phyloP scores from a whole-genome alignment of 768 basidiomycete genomes.

The Exsudoporus frostii region DNA sequence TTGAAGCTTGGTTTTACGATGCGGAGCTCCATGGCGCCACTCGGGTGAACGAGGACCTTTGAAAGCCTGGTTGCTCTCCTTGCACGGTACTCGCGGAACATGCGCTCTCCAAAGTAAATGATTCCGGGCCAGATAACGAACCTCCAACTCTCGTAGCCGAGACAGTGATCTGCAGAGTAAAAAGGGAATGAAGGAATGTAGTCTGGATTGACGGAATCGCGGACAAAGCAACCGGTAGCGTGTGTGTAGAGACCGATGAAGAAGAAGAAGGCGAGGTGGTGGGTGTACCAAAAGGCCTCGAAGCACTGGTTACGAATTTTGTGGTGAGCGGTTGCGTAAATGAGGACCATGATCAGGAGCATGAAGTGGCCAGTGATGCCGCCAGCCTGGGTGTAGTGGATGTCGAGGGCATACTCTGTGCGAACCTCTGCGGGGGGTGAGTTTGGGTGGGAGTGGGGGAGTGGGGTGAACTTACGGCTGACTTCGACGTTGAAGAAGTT shows the following conservation, averaged over 20 bases:
- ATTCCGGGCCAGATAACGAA: conserved; percentile 92
- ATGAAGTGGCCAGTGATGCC: conserved; percentile 96
- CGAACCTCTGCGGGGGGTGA: conserved; percentile 64
- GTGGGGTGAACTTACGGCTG: conserved; percentile 53
- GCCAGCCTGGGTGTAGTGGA: conserved; percentile 86
- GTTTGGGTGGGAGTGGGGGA: background rate
- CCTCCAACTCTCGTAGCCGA: conserved; percentile 89
- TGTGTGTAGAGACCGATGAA: conserved; percentile 88
- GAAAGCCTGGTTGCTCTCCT: conserved; percentile 74
- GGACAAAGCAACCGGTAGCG: conserved; percentile 94
- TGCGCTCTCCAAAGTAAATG: conserved; percentile 83
- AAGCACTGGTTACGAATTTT: conserved; percentile 88
- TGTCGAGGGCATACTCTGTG: conserved; percentile 68
- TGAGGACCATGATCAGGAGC: conserved; percentile 89
- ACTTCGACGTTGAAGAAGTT: conserved; percentile 92
- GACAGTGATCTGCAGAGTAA: conserved; percentile 82
- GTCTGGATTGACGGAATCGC: conserved; percentile 75
- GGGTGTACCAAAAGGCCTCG: conserved; percentile 97
- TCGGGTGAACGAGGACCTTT: conserved; percentile 87
- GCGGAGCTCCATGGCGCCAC: conserved; percentile 90
- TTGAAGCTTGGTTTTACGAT: conserved; percentile 91
- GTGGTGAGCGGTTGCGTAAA: conserved; percentile 88
- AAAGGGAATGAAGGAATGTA: conserved; percentile 74
- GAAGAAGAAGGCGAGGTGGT: conserved; percentile 93
- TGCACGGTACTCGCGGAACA: conserved; percentile 81